Evolutionary conservation across 345 rosid genomes (phyloP), one percentile per base, ranked within the genome.

Genomic region (Capsella bursapastoris): DNA sequence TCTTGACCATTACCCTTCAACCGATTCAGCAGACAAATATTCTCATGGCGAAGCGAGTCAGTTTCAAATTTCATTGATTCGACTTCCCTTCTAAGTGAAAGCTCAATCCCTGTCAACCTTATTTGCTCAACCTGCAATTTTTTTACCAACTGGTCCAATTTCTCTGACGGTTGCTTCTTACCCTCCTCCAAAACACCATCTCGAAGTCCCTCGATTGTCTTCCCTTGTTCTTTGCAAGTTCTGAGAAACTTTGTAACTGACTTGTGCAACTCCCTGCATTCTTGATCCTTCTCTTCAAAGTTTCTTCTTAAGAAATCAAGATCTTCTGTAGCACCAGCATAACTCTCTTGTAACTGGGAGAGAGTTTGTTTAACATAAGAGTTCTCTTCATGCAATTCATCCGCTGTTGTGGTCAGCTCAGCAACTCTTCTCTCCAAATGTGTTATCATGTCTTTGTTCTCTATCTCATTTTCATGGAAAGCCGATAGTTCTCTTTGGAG

Each of bases 221-320:
- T 96, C 80, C 80, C 96, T 78, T 95, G 99, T 51, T 90, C 97
- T 66, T 71, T 88, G 85, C 92, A 85, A 40, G 89, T 87, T 79
- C 96, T 87, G 66, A 82, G 61, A 74, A 89, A 81, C 78, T 89
- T 86, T 8, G 92, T 18, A 45, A 82, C 82, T 44, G 96, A 90
- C 78, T 86, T 92, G 59, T 92, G 98, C 78, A 89, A 75, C 69
- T 89, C 97, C 83, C 82, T 92, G 83, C 97, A 92, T 79, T 96
- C 99, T 67, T 82, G 85, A 51, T 90, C 91, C 84, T 90, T 96
- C 83, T 90, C 98, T 73, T 83, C 90, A 69, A 92, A 84, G 74
- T 80, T 90, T 62, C 89, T 83, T 82, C 77, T 85, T 49, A 89
- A 12, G 51, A 90, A 85, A 52, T 81, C 77, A 29, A 79, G 58